Evolutionary conservation across 148 eudicot species (phyloP).

Genomic region (Rhododendron ferrugineum): DNA sequence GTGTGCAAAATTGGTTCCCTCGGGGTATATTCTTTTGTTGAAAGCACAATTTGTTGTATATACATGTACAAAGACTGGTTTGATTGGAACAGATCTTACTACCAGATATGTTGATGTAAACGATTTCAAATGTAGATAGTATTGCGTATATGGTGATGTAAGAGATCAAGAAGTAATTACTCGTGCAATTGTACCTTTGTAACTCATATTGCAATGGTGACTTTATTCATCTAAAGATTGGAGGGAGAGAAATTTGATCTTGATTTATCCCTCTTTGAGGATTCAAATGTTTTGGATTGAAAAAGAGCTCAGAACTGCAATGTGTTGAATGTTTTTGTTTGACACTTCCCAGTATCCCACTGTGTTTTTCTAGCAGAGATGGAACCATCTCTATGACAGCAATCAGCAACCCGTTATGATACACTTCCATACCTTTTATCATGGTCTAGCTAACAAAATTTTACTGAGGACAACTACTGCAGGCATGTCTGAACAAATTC

Average conservation of each 20-base stretch:
- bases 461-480: neutral
- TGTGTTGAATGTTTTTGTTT: neutral
- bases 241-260: neutral
- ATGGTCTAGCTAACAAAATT: neutral
- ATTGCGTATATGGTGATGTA: neutral
- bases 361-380: neutral
- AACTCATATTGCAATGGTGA: neutral
- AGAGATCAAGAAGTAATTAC: neutral
- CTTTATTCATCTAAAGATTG: neutral
- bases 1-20: conserved; percentile 12
- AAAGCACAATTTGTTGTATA: conserved; percentile 14
- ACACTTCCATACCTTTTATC: neutral
- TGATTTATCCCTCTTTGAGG: neutral
- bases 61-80: conserved; percentile 16
- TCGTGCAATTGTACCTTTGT: neutral
- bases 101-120: neutral
- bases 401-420: neutral
- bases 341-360: neutral
- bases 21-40: conserved; percentile 18
- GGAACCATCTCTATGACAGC: neutral
- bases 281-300: neutral
- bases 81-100: conserved; percentile 3
- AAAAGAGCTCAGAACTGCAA: neutral
- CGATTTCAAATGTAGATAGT: conserved; percentile 5
- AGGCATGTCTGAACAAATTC: neutral